Conservation (phyloP, 202 grass and related monocot genomes). For the Brachypodium distachyon region DNA sequence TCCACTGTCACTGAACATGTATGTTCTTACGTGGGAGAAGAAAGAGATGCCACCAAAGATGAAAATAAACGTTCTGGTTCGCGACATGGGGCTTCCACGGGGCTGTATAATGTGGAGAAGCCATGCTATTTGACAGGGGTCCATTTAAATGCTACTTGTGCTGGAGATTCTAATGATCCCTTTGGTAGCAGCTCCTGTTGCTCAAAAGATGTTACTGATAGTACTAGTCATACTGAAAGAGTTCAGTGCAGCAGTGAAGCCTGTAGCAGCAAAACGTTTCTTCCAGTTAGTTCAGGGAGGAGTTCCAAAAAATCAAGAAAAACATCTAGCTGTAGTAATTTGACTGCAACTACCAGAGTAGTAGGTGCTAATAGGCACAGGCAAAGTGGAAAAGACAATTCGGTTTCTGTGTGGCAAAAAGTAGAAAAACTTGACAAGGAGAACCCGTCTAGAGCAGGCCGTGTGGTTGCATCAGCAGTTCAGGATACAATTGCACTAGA, state of each 20-base stretch:
- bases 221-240: constrained; percentile 26
- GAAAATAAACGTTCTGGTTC: constrained; percentile 18
- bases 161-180: constrained; percentile 3
- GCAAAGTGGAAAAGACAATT: constrained; percentile 37
- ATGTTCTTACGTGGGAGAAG: neutral
- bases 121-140: neutral
- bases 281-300: constrained; percentile 36
- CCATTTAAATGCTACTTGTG: neutral
- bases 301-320: constrained; percentile 28
- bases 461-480: neutral
- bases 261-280: constrained; percentile 46
- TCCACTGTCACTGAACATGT: constrained; percentile 6
- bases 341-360: constrained; percentile 14
- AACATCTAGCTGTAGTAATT: constrained; percentile 11
- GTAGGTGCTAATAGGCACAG: constrained; percentile 23
- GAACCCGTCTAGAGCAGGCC: constrained; percentile 4
- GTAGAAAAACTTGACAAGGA: constrained; percentile 29
- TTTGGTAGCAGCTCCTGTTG: neutral
- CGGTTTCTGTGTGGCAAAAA: constrained; percentile 45
- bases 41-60: constrained; percentile 25
- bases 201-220: constrained; percentile 36
- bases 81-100: neutral
- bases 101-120: neutral
- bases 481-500: constrained; percentile 25
- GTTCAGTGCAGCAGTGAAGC: constrained; percentile 50